Percentiles rank a stretch among this genome's conserved stretches.
Conservation (phyloP, 345 rosid species). For the Ricinus communis region DNA sequence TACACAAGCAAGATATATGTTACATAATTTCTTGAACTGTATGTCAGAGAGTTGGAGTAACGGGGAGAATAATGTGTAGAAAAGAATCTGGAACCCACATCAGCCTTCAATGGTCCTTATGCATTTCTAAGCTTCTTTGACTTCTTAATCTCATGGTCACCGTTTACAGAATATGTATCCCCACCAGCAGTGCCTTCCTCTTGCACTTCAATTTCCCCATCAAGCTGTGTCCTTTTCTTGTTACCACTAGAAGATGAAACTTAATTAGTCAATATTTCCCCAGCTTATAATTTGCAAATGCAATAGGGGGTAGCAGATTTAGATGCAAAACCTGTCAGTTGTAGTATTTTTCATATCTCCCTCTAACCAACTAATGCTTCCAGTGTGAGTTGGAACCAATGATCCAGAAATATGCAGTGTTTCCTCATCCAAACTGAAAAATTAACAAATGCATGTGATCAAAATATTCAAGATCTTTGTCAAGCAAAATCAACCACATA, state of each 20-base stretch:
- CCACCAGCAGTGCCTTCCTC: conserved; percentile 17
- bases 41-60: no score
- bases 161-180: conserved; percentile 12
- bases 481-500: not conserved
- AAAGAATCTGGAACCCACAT: not conserved
- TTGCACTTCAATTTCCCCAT: conserved; percentile 29
- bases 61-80: not conserved
- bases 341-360: conserved; percentile 34
- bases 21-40: no score
- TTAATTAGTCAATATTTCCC: not conserved
- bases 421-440: conserved; percentile 70
- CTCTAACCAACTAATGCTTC: conserved; percentile 61
- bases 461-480: not conserved
- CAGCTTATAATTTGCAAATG: conserved; percentile 1
- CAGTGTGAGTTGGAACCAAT: conserved; percentile 50
- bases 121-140: conserved; percentile 39
- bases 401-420: conserved; percentile 71
- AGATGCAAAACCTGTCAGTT: conserved; percentile 20
- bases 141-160: conserved; percentile 23
- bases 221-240: conserved; percentile 37
- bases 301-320: not conserved
- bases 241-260: conserved; percentile 27
- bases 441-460: conserved; percentile 4
- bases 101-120: conserved; percentile 23
- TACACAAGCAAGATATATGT: no score